These are phyloP conservation scores for Platanthera guangdongensis DNA, from an alignment of 106 monocot species.

Conservation along the genomic window DNA sequence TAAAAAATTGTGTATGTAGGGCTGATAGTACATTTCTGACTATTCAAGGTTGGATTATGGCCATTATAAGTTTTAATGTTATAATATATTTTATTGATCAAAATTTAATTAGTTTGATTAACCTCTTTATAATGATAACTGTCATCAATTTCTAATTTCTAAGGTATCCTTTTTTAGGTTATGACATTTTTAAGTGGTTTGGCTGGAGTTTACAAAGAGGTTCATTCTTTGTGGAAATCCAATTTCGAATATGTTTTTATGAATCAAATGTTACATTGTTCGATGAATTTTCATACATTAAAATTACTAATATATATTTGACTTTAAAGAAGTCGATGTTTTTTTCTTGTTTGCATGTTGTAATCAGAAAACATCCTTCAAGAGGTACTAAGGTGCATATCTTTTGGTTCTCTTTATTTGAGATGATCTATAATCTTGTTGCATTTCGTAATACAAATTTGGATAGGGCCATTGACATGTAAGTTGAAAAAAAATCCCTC, in stretches of 20 bases:
- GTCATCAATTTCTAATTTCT: too few relatives aligned
- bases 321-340: constrained; percentile 21
- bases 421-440: too few relatives aligned
- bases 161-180: constrained; percentile 34
- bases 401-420: too few relatives aligned
- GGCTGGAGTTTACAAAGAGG: constrained; percentile 97
- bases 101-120: too few relatives aligned
- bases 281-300: too few relatives aligned
- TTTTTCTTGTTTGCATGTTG: constrained; percentile 50
- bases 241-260: background rate
- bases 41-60: constrained; percentile 82
- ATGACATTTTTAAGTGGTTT: constrained; percentile 98
- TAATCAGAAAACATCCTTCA: constrained; percentile 7
- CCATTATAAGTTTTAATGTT: constrained; percentile 50
- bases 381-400: too few relatives aligned
- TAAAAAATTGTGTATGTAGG: background rate
- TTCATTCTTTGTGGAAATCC: constrained; percentile 12
- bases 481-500: too few relatives aligned
- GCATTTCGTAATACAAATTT: too few relatives aligned
- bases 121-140: too few relatives aligned
- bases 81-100: background rate
- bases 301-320: too few relatives aligned
- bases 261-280: background rate
- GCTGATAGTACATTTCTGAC: constrained; percentile 38
- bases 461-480: too few relatives aligned